A percentile compares a stretch with the other conserved stretches of the same genome.
Evolutionary conservation across 1,284 basidiomycete species (phyloP).

Genomic region (Apiotrichum laibachii): DNA sequence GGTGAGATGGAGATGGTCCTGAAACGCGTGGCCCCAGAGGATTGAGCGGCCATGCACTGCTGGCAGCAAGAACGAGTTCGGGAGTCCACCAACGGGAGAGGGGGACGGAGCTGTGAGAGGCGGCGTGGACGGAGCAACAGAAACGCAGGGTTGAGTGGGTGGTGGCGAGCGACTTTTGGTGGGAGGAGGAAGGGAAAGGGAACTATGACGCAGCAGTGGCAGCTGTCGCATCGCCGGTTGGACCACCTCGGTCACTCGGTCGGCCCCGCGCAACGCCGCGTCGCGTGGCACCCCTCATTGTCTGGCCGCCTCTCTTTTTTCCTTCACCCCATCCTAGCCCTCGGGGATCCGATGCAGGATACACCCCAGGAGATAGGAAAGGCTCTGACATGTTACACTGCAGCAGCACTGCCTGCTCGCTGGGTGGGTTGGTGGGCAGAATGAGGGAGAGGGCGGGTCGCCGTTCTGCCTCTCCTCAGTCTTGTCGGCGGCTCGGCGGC

Average conservation of each 20-base stretch:
- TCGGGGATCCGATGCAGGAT: no score
- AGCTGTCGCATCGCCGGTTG: no score
- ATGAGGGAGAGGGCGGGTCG: no score
- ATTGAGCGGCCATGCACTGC: not conserved
- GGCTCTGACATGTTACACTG: no score
- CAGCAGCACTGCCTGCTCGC: no score
- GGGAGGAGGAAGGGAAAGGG: not conserved
- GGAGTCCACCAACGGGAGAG: not conserved
- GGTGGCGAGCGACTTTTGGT: not conserved
- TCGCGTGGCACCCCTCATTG: not conserved
- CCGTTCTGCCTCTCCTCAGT: no score
- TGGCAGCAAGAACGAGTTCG: not conserved
- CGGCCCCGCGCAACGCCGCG: not conserved
- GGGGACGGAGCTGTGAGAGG: no score
- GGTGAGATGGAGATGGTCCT: not conserved
- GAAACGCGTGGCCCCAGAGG: not conserved
- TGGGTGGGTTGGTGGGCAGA: no score
- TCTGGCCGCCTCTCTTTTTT: not conserved
- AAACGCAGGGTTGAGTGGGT: no score
- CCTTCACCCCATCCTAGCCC: not conserved
- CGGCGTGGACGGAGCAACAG: no score
- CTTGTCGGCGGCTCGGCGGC: no score
- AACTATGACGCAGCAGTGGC: not conserved
- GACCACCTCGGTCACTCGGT: not conserved
- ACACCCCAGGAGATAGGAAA: no score